Base-by-base conservation (phyloP, 805 yeast genomes). In the Nakazawaea laoshanensis region DNA sequence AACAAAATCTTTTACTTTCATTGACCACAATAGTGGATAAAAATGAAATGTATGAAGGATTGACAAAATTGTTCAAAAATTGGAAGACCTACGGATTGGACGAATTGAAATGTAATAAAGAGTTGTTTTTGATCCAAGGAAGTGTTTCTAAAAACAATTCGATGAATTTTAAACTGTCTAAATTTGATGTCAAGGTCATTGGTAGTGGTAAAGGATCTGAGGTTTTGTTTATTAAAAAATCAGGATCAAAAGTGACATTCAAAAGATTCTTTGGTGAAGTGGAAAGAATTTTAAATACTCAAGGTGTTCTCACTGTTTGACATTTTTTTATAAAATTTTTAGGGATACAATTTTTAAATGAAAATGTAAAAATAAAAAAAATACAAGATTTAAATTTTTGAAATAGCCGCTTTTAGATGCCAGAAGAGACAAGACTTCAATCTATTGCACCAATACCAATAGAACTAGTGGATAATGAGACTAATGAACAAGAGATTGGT, bases 71-170 rank as follows among this genome's bases (percentile, higher is more conserved):
- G 35, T 57, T 81, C 42, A 61, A 54, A 28, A 74, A 79, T 12
- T 81, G 92, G 92, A 67, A 73, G 10, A 73, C 69, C 39, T 79
- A 79, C 45, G 89, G 92, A 7, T 55, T 81, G 45, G 71, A 68
- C 42, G 66, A 73, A 39, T 62, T 81, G 38, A 58, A 54, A 24
- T 54, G 69, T 29, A 67, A 67, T 42, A 58, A 62, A 14, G 52
- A 58, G 4, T 51, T 58, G 5, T 51, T 59, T 44, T 61, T 60
- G 20, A 61, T 81, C 19, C 67, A 67, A n/a, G 88, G 86, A 33
- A 63, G 71, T 13, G 67, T 81, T 21, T 62, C 84, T 1, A 74
- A 70, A 42, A 62, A 65, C 37, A 80, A 81, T 52, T 61, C 77
- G 2, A 57, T 80, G 45, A 70, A 78, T 30, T 57, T 79, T 46